These are phyloP conservation scores for Trichosporon sp. DNA, from an alignment of 1,284 basidiomycete genomes.

Conservation along the genomic window DNA sequence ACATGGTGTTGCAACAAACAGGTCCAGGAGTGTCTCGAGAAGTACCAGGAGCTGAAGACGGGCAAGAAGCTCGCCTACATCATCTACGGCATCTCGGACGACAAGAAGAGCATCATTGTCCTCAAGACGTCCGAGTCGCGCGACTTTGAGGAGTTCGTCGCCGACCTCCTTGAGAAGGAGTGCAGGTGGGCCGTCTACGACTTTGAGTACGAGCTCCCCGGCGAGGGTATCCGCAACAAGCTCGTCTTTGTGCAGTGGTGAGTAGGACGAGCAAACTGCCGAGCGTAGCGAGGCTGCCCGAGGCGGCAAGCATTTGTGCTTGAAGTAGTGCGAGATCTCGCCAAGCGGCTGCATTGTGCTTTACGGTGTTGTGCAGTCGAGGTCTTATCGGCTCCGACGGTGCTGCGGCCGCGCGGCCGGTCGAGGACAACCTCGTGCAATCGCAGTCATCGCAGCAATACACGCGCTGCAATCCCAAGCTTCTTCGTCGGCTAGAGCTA, in stretches of 20 bases:
- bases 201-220: conserved; percentile 80
- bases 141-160: conserved; percentile 77
- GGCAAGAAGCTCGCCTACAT: conserved; percentile 85
- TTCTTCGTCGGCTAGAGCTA: not conserved
- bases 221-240: conserved; percentile 83
- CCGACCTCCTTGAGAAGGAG: conserved; percentile 71
- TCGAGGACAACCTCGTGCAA: too few relatives aligned
- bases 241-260: conserved; percentile 81
- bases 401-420: too few relatives aligned
- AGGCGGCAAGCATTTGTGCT: not conserved
- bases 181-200: conserved; percentile 93
- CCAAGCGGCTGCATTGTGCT: too few relatives aligned
- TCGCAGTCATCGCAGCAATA: too few relatives aligned
- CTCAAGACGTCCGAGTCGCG: conserved; percentile 62
- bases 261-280: conserved; percentile 38
- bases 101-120: conserved; percentile 74
- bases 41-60: conserved; percentile 77
- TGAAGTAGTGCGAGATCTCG: too few relatives aligned
- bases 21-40: conserved; percentile 63
- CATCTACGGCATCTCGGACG: conserved; percentile 71
- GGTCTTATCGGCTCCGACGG: too few relatives aligned
- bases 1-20: conserved; percentile 26
- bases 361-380: too few relatives aligned
- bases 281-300: too few relatives aligned
- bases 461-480: too few relatives aligned